Evolutionary conservation across 495 filamentous ascomycete genomes (phyloP).

Genomic region (Pyrenula massariospora): DNA sequence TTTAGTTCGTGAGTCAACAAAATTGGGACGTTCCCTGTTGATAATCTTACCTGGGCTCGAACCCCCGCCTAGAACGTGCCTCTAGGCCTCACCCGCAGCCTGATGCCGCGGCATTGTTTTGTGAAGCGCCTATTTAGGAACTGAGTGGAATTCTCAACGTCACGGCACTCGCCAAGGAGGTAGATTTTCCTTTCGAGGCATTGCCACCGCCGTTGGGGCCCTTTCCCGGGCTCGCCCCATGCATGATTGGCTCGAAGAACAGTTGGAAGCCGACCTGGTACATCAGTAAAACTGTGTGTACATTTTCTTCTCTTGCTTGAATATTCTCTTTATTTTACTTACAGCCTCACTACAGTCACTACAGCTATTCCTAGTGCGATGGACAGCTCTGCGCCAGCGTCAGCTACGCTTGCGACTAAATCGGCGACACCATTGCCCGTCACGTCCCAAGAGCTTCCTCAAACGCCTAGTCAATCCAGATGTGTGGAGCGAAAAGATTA

Average conservation of each 20-base stretch:
- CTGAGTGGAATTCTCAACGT: background rate
- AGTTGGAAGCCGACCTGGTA: background rate
- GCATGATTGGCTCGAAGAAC: background rate
- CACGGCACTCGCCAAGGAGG: background rate
- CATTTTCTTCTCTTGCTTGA: background rate
- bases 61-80: too few relatives aligned
- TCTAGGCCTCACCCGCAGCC: background rate
- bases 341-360: background rate
- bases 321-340: background rate
- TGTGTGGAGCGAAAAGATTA: background rate
- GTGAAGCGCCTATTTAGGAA: background rate
- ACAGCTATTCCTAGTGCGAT: background rate
- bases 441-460: background rate
- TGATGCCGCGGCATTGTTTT: background rate
- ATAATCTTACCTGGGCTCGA: too few relatives aligned
- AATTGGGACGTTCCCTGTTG: too few relatives aligned
- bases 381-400: background rate
- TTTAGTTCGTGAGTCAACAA: too few relatives aligned
- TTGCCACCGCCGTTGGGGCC: background rate
- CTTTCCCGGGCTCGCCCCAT: background rate
- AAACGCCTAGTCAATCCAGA: background rate
- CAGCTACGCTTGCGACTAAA: background rate
- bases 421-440: background rate
- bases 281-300: background rate
- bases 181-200: background rate